Base-by-base conservation (phyloP, 768 basidiomycete genomes). In the Paxillus rubicundulus region DNA sequence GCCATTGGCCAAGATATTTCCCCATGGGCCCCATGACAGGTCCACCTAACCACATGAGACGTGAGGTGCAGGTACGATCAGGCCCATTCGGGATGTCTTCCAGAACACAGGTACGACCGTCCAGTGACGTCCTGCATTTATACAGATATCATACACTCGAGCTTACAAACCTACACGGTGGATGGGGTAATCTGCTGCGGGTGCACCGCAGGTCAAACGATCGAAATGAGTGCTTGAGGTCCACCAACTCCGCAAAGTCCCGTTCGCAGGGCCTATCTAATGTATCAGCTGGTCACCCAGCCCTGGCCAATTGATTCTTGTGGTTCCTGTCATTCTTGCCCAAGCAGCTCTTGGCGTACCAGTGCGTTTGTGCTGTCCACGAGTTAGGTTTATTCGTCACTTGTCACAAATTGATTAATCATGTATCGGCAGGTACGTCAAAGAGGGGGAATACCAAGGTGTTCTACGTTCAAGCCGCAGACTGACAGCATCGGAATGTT, bases 61-160 rank as follows among this genome's bases (percentile, higher is more conserved):
- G 34, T 49, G 9, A 49, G 30, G 5, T 37, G 49, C 50, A 62
- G 54, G 61, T 42, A 66, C 53, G 18, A 53, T 52, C 60, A 45
- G 45, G 24, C n/a, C n/a, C 24, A 49, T 45, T 39, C 20, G 55
- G 39, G 2, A 38, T 44, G 21, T 49, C 47, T 39, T 39, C 39
- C 47, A 34, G n/a, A 47, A 18, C 20, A 27, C 42, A 61, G 58
- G 58, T 49, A 61, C 52, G 10, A 38, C 8, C 37, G 37, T 18
- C 18, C 8, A 21, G 6, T 33, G 27, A 17, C 13, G 48, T 44
- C 45, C 37, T 30, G 39, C 32, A 44, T 41, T 49, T 18, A n/a
- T 45, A n/a, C 49, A 36, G 45, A 44, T 45, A 20, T 42, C 50
- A 18, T 51, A 30, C 7, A 4, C 28, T 30, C 28, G 9, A 30